These are phyloP conservation scores for Rosa multiflora DNA, from an alignment of 306 rosid species.

Conservation along the genomic window DNA sequence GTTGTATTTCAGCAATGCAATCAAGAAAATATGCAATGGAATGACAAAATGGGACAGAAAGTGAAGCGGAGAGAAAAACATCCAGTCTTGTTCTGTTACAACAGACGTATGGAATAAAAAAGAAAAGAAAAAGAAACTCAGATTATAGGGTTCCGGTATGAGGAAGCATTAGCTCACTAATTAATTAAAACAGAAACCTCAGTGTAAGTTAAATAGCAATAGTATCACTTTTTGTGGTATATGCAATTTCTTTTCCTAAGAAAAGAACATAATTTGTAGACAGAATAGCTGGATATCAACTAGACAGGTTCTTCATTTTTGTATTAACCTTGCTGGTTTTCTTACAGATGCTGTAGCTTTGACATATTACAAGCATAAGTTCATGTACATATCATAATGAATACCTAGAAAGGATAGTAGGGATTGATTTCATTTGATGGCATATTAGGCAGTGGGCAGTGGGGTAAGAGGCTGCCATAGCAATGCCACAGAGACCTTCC, in stretches of 20 bases:
- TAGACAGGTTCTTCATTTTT: background rate
- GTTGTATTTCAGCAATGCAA: no score
- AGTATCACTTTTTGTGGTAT: no score
- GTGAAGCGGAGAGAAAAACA: background rate
- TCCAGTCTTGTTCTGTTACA: background rate
- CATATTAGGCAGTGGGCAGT: background rate
- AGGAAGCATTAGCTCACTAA: background rate
- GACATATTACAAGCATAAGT: background rate
- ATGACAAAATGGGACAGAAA: background rate
- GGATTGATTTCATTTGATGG: background rate
- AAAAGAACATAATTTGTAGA: background rate
- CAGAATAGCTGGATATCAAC: background rate
- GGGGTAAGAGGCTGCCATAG: background rate
- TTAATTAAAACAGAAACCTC: no score
- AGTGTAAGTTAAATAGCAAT: no score
- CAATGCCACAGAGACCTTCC: slow-evolving; percentile 1
- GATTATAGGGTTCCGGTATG: background rate
- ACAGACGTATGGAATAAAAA: no score
- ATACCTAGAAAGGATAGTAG: background rate
- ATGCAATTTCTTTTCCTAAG: no score
- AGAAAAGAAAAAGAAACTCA: no score
- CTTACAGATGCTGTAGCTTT: background rate
- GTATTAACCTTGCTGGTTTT: background rate
- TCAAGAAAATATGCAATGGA: background rate
- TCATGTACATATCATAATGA: background rate